Percentiles rank a stretch among this genome's conserved stretches.
Evolutionary conservation across 2,329 filamentous ascomycete species (phyloP).

Genomic region (Colletotrichum noveboracense): DNA sequence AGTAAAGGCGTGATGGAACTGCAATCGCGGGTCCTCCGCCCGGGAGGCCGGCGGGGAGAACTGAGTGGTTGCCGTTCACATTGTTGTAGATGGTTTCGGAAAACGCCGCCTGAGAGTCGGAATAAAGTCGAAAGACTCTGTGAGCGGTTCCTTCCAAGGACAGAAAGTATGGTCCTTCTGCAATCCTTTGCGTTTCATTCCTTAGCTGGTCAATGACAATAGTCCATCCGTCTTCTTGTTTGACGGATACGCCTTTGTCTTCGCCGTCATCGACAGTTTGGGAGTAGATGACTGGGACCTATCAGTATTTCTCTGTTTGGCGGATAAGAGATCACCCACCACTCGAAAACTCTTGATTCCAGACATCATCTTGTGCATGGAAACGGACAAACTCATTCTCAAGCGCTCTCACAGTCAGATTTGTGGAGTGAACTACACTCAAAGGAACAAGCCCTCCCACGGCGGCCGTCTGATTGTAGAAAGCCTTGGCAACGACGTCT

Average conservation of each 20-base stretch:
- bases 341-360: too few relatives aligned
- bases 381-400: not conserved
- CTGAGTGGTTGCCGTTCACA: not conserved
- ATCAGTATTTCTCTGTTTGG: not conserved
- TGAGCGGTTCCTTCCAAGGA: not conserved
- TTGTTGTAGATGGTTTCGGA: not conserved
- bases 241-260: too few relatives aligned
- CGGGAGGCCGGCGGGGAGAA: slow-evolving; percentile 11
- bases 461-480: not conserved
- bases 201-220: not conserved
- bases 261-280: too few relatives aligned
- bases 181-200: accelerated
- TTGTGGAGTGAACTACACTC: not conserved
- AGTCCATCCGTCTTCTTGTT: not conserved
- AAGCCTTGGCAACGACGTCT: not conserved
- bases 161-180: not conserved
- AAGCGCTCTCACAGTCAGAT: not conserved
- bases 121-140: slow-evolving; percentile 13
- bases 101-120: slow-evolving; percentile 28
- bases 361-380: not conserved
- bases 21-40: slow-evolving; percentile 28
- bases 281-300: not conserved
- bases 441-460: not conserved
- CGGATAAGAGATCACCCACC: not conserved
- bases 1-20: slow-evolving; percentile 65